phyloP scores from a whole-genome alignment of 306 rosid species.

The Lathyrus tuberosus region DNA sequence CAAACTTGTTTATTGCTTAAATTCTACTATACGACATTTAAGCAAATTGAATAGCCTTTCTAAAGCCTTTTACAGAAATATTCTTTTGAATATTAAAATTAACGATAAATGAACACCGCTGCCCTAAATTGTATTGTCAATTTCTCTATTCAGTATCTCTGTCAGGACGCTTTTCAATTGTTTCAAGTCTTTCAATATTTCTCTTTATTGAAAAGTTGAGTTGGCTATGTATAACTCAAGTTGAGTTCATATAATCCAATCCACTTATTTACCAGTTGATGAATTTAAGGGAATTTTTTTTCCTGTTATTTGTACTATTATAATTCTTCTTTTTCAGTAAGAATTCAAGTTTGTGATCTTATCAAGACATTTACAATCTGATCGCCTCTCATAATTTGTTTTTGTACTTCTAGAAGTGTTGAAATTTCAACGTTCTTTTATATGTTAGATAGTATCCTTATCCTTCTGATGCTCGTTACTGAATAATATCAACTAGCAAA shows the following conservation, averaged over 20 bases:
- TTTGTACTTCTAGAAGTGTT: slow-evolving; percentile 19
- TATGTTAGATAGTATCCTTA: background rate
- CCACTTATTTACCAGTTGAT: too few relatives aligned
- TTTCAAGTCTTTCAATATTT: too few relatives aligned
- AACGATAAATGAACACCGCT: too few relatives aligned
- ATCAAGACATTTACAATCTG: background rate
- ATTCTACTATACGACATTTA: too few relatives aligned
- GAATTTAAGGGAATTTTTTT: background rate
- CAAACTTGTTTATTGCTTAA: too few relatives aligned
- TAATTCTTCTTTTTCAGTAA: slow-evolving; percentile 3
- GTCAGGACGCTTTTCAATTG: too few relatives aligned
- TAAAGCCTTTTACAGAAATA: background rate
- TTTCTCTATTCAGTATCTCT: background rate
- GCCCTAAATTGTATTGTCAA: background rate
- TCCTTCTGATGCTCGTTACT: slow-evolving; percentile 26
- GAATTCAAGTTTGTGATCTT: background rate
- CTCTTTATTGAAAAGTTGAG: too few relatives aligned
- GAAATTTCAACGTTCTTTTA: slow-evolving; percentile 14
- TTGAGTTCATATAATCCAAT: too few relatives aligned
- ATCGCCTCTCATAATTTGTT: background rate
- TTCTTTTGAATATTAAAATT: too few relatives aligned
- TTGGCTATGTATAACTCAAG: too few relatives aligned
- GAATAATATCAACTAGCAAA: slow-evolving; percentile 34
- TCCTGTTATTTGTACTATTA: background rate
- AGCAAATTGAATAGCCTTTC: background rate